Percentiles rank a stretch among this genome's conserved stretches.
Evolutionary conservation across 2,329 filamentous ascomycete species (phyloP).

Genomic region (Plenodomus biglobosus): DNA sequence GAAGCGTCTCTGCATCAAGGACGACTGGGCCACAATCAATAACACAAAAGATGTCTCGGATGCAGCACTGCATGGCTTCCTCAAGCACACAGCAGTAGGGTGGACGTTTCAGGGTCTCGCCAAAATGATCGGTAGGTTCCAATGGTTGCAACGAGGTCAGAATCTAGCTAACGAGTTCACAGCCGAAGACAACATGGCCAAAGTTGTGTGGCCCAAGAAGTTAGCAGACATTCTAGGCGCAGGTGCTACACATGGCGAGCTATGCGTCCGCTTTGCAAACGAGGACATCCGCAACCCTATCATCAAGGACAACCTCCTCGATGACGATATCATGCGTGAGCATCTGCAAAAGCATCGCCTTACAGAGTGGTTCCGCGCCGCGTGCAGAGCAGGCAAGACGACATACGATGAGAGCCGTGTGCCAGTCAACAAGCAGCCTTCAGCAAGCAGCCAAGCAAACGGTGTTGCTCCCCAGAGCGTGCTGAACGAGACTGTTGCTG

Average conservation of each 20-base stretch:
- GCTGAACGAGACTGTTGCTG: neutral
- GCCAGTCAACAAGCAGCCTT: constrained; percentile 21
- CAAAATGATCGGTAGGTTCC: constrained; percentile 59
- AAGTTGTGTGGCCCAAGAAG: constrained; percentile 23
- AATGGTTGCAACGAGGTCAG: neutral
- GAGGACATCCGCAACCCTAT: constrained; percentile 67
- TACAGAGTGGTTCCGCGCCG: constrained; percentile 65
- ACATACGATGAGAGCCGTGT: constrained; percentile 24
- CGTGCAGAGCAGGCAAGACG: constrained; percentile 42
- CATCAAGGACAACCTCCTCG: constrained; percentile 69
- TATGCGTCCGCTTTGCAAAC: constrained; percentile 55
- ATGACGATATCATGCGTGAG: constrained; percentile 66
- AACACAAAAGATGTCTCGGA: constrained; percentile 76
- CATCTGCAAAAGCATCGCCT: constrained; percentile 70
- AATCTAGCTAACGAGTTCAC: constrained; percentile 7
- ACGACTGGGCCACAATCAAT: constrained; percentile 82
- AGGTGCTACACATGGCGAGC: constrained; percentile 58
- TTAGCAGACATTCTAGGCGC: constrained; percentile 45
- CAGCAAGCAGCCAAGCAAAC: neutral
- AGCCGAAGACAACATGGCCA: constrained; percentile 16
- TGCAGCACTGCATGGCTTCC: constrained; percentile 61
- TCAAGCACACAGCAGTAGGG: constrained; percentile 67
- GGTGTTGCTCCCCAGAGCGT: neutral
- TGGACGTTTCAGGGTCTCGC: constrained; percentile 66
- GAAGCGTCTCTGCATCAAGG: constrained; percentile 80